Evolutionary conservation across 176 grass and related monocot species (phyloP), one percentile per base, ranked within the genome.

Genomic region (Neostapfia colusana): DNA sequence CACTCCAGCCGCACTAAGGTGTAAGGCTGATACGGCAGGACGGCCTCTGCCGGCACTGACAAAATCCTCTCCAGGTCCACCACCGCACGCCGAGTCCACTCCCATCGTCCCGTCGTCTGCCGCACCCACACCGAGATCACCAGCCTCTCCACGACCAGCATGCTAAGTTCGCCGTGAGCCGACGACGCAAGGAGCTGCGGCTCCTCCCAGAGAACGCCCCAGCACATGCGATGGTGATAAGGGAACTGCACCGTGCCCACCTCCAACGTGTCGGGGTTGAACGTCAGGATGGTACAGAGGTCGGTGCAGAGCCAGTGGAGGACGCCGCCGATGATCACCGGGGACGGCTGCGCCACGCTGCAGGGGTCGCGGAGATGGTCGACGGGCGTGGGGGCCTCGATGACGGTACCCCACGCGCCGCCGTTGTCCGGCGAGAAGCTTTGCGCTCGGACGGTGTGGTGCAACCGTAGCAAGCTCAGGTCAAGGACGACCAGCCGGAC

Each of bases 301-400:
- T 55, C 48, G 8, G 18, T 25, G 36, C 50, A 74, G 4, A 74
- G 71, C 71, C 36, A 59, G 53, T 74, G 71, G n/a, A 56, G 50
- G 6, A 26, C 5, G 49, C 5, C 70, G 10, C 49, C 53, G 71
- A 56, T 37, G 53, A 74, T 56, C 50, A 74, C 51, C 6, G 48
- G 48, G 18, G 70, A 72, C 49, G 18, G 27, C 31, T 20, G 48
- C 31, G 20, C 49, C 70, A 72, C 70, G 5, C 20, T 4, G 31
- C 18, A 6, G 17, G 4, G 1, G 14, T 1, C 0, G 31, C 3
- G 31, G 17, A 34, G 4, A 34, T 37, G 8, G 18, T 39, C 12
- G n/a, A n/a, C n/a, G 18, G 70, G 49, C 39, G n/a, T 4, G n/a
- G 23, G 41, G 0, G 31, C 49, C 2, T 55, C 46, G 4, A 39